phyloP scores from a whole-genome alignment of 2,329 filamentous ascomycete genomes.

The Paraphoma sp. region DNA sequence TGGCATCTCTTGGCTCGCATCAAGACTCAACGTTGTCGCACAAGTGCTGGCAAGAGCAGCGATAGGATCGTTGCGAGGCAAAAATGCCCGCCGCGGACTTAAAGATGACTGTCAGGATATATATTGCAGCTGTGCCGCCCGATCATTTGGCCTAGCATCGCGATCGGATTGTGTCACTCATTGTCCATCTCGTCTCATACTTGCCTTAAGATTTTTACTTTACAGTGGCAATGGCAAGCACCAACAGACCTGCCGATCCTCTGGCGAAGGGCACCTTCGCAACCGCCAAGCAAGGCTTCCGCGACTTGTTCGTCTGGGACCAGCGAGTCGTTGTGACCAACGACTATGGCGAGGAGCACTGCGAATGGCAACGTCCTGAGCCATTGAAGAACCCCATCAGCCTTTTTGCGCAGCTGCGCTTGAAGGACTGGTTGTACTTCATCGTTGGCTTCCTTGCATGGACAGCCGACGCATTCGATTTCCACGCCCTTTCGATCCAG shows the following conservation, averaged over 20 bases:
- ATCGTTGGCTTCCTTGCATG: conserved; percentile 76
- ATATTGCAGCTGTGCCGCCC: conserved; percentile 21
- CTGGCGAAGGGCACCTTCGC: conserved; percentile 69
- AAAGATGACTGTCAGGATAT: conserved; percentile 16
- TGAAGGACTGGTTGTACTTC: conserved; percentile 76
- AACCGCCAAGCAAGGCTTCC: conserved; percentile 68
- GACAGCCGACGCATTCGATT: conserved; percentile 85
- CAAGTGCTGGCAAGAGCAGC: conserved; percentile 24
- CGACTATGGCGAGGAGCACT: conserved; percentile 67
- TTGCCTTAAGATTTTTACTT: conserved; percentile 11
- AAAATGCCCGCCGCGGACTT: conserved; percentile 7
- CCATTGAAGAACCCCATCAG: conserved; percentile 74
- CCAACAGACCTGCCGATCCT: conserved; percentile 66
- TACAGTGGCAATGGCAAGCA: conserved; percentile 33
- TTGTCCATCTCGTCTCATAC: conserved; percentile 7
- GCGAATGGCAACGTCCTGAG: conserved; percentile 72
- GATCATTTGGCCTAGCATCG: conserved; percentile 10
- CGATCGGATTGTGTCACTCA: conserved; percentile 19
- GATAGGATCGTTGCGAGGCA: conserved; percentile 21
- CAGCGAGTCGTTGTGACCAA: conserved; percentile 73
- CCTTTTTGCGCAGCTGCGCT: conserved; percentile 68
- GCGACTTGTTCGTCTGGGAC: conserved; percentile 75
- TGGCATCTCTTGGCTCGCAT: conserved; percentile 39
- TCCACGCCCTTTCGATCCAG: conserved; percentile 81
- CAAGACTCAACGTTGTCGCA: conserved; percentile 20